Conservation (phyloP, 306 rosid species). For the Hippophae gyantsensis region DNA sequence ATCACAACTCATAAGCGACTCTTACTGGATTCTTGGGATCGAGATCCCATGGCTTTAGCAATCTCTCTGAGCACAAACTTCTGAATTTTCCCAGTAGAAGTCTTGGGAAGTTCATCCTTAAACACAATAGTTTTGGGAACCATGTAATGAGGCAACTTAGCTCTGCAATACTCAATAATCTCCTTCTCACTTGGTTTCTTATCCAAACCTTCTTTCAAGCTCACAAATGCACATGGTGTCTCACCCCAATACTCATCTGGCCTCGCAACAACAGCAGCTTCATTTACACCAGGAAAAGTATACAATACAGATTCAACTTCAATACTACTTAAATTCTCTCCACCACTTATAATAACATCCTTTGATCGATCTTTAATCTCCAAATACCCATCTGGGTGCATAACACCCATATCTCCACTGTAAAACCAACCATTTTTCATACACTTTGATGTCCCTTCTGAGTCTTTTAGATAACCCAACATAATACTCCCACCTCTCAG, state of each 20-base stretch:
- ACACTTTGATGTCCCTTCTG: constrained; percentile 25
- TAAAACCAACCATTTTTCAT: constrained; percentile 52
- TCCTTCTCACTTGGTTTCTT: constrained; percentile 37
- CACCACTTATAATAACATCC: constrained; percentile 69
- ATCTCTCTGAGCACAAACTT: constrained; percentile 40
- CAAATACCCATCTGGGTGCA: constrained; percentile 61
- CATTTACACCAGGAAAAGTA: constrained; percentile 45
- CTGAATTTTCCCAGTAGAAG: constrained; percentile 61
- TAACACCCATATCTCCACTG: constrained; percentile 63
- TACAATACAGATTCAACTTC: constrained; percentile 60
- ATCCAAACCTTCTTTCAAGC: constrained; percentile 32
- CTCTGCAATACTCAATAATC: constrained; percentile 39
- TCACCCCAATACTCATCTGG: constrained; percentile 70
- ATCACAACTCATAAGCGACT: too few species aligned
- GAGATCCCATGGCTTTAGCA: constrained; percentile 40
- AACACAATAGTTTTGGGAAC: constrained; percentile 56
- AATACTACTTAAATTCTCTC: constrained; percentile 75
- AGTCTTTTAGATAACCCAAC: constrained; percentile 62
- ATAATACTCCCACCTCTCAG: constrained; percentile 39
- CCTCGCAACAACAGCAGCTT: constrained; percentile 68
- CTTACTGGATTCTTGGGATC: too few species aligned
- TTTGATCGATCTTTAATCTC: constrained; percentile 65
- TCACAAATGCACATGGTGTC: constrained; percentile 70
- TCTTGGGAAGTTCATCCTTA: constrained; percentile 50
- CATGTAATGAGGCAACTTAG: constrained; percentile 50